Evolutionary conservation across 768 basidiomycete species (phyloP).

Genomic region (Mycena kentingensis): DNA sequence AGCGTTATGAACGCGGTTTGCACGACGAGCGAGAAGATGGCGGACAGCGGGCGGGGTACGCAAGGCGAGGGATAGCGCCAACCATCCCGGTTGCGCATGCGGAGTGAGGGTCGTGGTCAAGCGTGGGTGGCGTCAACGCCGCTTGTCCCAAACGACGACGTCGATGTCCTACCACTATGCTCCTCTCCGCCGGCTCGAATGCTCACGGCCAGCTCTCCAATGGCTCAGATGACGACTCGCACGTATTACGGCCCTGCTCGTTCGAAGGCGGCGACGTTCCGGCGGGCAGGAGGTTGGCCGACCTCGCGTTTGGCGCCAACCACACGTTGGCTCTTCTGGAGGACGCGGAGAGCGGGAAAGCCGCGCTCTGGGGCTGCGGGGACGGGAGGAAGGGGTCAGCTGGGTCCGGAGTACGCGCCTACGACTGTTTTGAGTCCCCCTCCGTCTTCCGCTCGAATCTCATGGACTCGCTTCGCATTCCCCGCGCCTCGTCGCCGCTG

Average conservation of each 20-base stretch:
- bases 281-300: conserved; percentile 35
- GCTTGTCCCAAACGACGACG: neutral
- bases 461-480: too few species aligned
- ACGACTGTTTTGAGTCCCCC: conserved; percentile 48
- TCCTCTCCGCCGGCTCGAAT: conserved; percentile 51
- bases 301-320: conserved; percentile 73
- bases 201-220: conserved; percentile 55
- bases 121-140: neutral
- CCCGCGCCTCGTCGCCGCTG: too few species aligned
- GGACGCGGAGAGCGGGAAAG: conserved; percentile 19
- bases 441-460: too few species aligned
- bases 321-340: conserved; percentile 75
- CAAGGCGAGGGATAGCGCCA: conserved; percentile 4
- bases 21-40: neutral
- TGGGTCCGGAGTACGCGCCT: conserved; percentile 49
- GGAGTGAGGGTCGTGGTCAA: neutral
- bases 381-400: conserved; percentile 71
- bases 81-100: conserved; percentile 7
- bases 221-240: conserved; percentile 45
- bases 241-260: conserved; percentile 41
- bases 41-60: neutral
- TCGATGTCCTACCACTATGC: conserved; percentile 11
- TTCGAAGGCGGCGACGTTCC: conserved; percentile 40
- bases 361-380: conserved; percentile 74
- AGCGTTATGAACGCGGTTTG: conserved; percentile 16